Conservation (phyloP, 2,329 filamentous ascomycete species). For the Bertia moriformis region DNA sequence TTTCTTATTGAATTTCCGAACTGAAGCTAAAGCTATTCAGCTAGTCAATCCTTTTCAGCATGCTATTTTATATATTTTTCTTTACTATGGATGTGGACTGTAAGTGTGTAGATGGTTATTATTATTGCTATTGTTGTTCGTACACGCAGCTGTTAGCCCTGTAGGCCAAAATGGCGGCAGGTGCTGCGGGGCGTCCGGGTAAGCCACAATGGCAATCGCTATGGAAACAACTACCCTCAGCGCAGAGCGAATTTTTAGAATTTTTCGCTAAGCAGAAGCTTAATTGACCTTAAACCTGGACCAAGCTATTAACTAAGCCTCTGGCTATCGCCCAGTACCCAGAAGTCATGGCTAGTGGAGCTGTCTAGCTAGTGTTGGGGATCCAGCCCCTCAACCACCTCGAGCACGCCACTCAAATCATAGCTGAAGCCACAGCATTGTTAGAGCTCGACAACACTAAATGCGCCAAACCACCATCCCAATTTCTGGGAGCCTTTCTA, state of each 20-base stretch:
- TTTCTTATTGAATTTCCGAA: background rate
- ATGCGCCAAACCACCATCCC: background rate
- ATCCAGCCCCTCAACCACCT: background rate
- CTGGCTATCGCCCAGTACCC: background rate
- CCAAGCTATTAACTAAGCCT: background rate
- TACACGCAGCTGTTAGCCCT: no score
- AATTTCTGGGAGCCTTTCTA: background rate
- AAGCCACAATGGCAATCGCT: no score
- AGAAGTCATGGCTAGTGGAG: background rate
- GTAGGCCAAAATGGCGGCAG: no score
- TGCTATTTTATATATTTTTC: background rate
- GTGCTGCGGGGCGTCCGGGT: no score
- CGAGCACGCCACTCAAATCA: background rate
- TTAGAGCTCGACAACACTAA: background rate
- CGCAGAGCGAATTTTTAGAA: background rate
- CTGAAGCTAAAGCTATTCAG: background rate
- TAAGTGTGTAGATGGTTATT: no score
- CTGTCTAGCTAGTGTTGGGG: background rate
- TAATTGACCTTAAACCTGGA: background rate
- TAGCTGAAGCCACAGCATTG: background rate
- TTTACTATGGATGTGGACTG: background rate
- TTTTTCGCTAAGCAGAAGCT: slow-evolving; percentile 1
- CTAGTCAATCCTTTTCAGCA: background rate
- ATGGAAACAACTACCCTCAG: slow-evolving; percentile 1
- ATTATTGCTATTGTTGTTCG: no score